These are phyloP conservation scores for Sporothrix phasma DNA, from an alignment of 2,329 filamentous ascomycete genomes.

Conservation along the genomic window DNA sequence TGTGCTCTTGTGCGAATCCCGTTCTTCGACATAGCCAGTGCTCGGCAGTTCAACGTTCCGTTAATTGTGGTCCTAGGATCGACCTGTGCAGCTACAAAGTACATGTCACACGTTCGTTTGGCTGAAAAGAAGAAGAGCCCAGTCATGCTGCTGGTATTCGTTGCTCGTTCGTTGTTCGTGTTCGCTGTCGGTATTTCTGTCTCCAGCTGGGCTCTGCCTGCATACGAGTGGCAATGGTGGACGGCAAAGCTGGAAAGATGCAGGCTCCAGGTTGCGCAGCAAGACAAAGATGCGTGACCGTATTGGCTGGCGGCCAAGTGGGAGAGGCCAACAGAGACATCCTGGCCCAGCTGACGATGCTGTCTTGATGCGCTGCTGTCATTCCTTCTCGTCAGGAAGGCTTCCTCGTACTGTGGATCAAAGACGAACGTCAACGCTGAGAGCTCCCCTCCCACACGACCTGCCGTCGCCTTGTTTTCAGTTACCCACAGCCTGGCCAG, in stretches of 20 bases:
- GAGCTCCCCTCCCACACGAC: not conserved
- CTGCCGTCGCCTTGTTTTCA: not conserved
- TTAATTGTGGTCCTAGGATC: not conserved
- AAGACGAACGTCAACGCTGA: too few relatives aligned
- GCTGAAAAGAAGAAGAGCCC: too few relatives aligned
- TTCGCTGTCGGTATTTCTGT: too few relatives aligned
- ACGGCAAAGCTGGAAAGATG: too few relatives aligned
- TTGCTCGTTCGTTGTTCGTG: too few relatives aligned
- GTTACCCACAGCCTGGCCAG: not conserved
- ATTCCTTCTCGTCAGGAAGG: not conserved
- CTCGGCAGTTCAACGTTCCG: not conserved
- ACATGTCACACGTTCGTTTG: too few relatives aligned
- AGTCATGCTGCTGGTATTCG: too few relatives aligned
- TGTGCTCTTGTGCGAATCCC: not conserved
- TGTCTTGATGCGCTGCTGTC: not conserved
- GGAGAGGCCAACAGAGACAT: not conserved
- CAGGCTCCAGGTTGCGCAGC: too few relatives aligned
- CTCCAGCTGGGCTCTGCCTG: too few relatives aligned
- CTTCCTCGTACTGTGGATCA: too few relatives aligned
- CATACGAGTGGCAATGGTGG: not conserved
- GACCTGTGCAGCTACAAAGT: too few relatives aligned
- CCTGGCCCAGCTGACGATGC: not conserved
- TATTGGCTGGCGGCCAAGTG: not conserved
- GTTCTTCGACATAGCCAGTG: not conserved
- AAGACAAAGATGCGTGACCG: not conserved